Base-by-base conservation (phyloP, 2,329 filamentous ascomycete genomes). In the Paecilomyces dactylethromorphus region DNA sequence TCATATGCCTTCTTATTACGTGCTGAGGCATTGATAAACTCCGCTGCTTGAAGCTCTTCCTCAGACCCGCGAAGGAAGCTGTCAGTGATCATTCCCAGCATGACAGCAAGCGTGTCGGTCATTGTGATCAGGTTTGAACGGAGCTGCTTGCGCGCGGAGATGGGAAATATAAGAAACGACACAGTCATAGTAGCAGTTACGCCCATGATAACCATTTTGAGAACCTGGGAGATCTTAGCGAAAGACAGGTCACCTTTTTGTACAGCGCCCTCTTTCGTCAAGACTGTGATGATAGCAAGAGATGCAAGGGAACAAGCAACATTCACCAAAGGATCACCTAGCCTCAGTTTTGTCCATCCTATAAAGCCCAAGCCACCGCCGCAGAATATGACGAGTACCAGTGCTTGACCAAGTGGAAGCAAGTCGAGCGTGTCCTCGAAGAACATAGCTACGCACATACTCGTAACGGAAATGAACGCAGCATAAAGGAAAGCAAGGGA, bases 221-320 rank as follows among this genome's bases (percentile, higher is more conserved):
- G 77, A 26, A 93, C 87, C 72, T 95, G 90, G 0, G 86, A 79
- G 56, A 96, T 88, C 74, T 95, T 95, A 59, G 85, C 85, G 65
- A 89, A 86, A 0, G 89, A 92, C 68, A 96, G 91, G 56, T 88
- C 87, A 5, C 90, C 91, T 33, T 84, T 86, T 67, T 96, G 90
- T 0, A 97, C 87, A 2, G 91, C 87, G 55, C 91, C 92, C 74
- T 97, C 93, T 74, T 95, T 96, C 11, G 93, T 96, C 62, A 97
- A 79, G 53, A 96, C 85, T 2, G 90, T 92, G 69, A 97, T 96
- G 63, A 94, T 90, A 55, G 91, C 91, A 59, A 97, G 86, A 33
- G 91, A 93, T 6, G 92, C 86, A 64, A 97, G 80, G 32, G 92
- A 96, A 65, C 89, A 91, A 54, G 89, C 90, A 35, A 93, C 89